Evolutionary conservation across 192 early-diverging fungal genomes (phyloP).

Genomic region (Coemansia umbellata): DNA sequence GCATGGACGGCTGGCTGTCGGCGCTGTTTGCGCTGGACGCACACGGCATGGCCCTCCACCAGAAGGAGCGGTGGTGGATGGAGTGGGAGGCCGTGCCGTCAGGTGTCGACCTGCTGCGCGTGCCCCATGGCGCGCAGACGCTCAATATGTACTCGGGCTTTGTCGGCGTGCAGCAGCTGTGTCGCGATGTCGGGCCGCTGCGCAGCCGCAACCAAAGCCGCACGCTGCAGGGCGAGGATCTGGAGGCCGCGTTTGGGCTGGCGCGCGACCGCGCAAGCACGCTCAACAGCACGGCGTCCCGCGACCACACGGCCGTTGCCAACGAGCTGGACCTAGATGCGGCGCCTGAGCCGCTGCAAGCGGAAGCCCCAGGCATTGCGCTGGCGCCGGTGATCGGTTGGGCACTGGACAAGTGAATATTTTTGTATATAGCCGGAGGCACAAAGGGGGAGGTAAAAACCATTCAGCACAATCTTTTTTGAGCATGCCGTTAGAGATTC

Average conservation of each 20-base stretch:
- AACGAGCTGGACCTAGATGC: too few species aligned
- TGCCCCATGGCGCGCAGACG: not conserved
- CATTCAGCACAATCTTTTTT: too few species aligned
- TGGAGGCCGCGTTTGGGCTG: conserved; percentile 16
- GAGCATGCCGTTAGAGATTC: too few species aligned
- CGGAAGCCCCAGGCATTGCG: not conserved
- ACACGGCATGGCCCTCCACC: conserved; percentile 13
- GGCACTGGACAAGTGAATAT: conserved; percentile 26
- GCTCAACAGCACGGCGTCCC: conserved; percentile 2
- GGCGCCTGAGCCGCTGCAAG: conserved; percentile 3
- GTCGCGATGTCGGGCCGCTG: not conserved
- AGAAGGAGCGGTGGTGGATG: conserved; percentile 21
- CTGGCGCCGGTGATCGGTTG: conserved; percentile 44
- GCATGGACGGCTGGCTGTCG: conserved; percentile 44
- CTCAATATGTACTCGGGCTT: conserved; percentile 46
- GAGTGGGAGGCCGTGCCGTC: conserved; percentile 40
- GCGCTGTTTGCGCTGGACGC: conserved; percentile 35
- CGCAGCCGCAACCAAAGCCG: conserved; percentile 13
- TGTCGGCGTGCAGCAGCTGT: conserved; percentile 41
- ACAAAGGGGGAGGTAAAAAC: not conserved
- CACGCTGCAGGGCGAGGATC: conserved; percentile 23
- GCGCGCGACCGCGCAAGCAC: conserved; percentile 2
- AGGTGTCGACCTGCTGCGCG: conserved; percentile 38
- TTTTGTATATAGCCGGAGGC: not conserved
- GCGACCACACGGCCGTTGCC: too few species aligned